Evolutionary conservation across 768 basidiomycete species (phyloP), one percentile per base, ranked within the genome.

Genomic region (Leccinum variicolor): DNA sequence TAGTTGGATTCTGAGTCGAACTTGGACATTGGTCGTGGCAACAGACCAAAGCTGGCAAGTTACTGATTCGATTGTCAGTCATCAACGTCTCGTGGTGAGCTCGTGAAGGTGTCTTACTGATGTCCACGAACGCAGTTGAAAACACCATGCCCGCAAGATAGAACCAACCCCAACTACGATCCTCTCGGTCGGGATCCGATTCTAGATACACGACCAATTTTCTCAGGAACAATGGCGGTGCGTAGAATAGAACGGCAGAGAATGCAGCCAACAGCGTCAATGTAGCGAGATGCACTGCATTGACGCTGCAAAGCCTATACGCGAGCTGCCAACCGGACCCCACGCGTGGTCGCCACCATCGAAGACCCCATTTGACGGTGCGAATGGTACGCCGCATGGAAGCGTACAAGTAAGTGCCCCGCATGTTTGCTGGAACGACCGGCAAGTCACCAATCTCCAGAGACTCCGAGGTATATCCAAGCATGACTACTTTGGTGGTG

Each of bases 391-490:
- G 71, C 56, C 81, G 84, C 88, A 93, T 92, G 23, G 64, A 66
- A n/a, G 81, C 62, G 62, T 85, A 92, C 55, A 89, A 81, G 64
- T 72, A 70, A 5, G 84, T 78, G 0, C 81, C 77, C 29, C 94
- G 89, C 84, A 93, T 86, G 63, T 81, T 70, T 1, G 79, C 83
- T 1, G 89, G 83, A 9, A 94, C 81, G 54, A 95, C 85, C 6
- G 94, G 94, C 29, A 97, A 76, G 68, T 97, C 93, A 58, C 86
- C 92, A 21, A 93, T 91, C 62, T 96, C 90, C 48, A 96, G 80
- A 57, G 82, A 87, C 55, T 82, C 79, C 2, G 87, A 78, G 2
- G 77, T 78, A 72, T 92, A 84, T 3, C 92, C 94, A 43, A 94
- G 84, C 82, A 86, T 85, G 55, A 95, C 84, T 14, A 97, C 90